phyloP scores from a whole-genome alignment of 306 rosid genomes.

The Lupinus albus region DNA sequence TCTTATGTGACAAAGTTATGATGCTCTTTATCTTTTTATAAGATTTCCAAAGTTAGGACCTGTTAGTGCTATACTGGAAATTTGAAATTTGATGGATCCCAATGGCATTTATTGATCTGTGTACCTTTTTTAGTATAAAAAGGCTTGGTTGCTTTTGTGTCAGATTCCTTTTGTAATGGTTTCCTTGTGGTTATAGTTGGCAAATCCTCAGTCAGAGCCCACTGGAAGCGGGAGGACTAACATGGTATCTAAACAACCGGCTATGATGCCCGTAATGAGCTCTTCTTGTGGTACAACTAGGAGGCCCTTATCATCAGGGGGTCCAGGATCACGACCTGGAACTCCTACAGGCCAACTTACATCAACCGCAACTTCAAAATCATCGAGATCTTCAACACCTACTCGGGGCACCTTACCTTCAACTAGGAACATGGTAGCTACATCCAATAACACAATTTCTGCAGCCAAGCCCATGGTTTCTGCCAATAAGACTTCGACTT shows the following conservation, averaged over 20 bases:
- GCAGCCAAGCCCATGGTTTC: slow-evolving; percentile 54
- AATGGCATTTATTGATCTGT: slow-evolving; percentile 5
- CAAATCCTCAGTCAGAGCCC: slow-evolving; percentile 74
- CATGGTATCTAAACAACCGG: slow-evolving; percentile 63
- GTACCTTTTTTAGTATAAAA: neutral
- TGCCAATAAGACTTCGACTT: slow-evolving; percentile 45
- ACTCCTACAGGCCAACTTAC: slow-evolving; percentile 82
- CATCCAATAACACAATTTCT: slow-evolving; percentile 59
- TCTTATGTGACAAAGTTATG: neutral
- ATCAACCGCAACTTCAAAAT: slow-evolving; percentile 58
- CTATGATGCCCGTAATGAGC: slow-evolving; percentile 73
- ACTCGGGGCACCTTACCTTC: slow-evolving; percentile 68
- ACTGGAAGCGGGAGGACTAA: slow-evolving; percentile 59
- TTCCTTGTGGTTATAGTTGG: slow-evolving; percentile 64
- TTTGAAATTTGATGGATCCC: slow-evolving; percentile 22
- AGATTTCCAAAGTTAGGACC: slow-evolving; percentile 13
- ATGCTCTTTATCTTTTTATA: neutral
- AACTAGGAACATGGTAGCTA: slow-evolving; percentile 48
- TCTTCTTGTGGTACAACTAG: slow-evolving; percentile 70
- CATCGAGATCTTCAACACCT: slow-evolving; percentile 88
- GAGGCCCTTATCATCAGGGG: slow-evolving; percentile 87
- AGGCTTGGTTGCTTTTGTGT: slow-evolving; percentile 28
- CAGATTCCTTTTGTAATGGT: slow-evolving; percentile 35
- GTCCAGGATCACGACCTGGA: slow-evolving; percentile 87
- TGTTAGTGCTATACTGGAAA: neutral